These are phyloP conservation scores for Fusarium duplospermum DNA, from an alignment of 2,329 filamentous ascomycete species.

Conservation along the genomic window DNA sequence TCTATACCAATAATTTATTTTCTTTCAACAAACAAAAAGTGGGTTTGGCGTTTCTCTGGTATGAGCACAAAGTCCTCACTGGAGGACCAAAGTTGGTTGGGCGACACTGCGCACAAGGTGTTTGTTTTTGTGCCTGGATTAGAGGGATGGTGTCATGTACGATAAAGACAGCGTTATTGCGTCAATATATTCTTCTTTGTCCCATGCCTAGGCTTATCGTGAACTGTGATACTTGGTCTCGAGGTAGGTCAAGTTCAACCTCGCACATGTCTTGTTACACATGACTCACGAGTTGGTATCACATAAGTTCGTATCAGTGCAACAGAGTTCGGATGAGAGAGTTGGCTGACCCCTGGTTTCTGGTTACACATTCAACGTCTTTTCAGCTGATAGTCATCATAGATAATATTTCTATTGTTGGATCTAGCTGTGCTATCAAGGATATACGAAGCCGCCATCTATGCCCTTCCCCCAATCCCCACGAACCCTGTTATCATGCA, in stretches of 20 bases:
- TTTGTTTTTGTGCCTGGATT: conserved; percentile 14
- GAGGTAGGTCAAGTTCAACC: neutral
- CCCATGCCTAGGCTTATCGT: neutral
- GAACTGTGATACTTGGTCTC: neutral
- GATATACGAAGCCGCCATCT: neutral
- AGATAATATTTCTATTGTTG: neutral
- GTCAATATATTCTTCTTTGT: conserved; percentile 18
- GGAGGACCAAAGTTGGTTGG: conserved; percentile 3
- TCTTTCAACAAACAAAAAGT: conserved; percentile 32
- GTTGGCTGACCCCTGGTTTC: neutral
- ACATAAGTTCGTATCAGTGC: neutral
- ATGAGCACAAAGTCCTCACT: conserved; percentile 14
- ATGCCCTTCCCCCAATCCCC: neutral
- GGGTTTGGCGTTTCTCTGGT: conserved; percentile 35
- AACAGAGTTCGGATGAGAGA: neutral
- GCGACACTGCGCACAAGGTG: conserved; percentile 4
- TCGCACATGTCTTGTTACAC: neutral
- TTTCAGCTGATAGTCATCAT: neutral
- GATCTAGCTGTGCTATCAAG: neutral
- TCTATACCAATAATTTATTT: conserved; percentile 23
- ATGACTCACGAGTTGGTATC: neutral
- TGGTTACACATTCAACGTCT: neutral
- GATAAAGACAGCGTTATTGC: conserved; percentile 28
- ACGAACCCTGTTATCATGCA: neutral
- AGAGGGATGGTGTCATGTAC: conserved; percentile 26